Base-by-base conservation (phyloP, 345 rosid species). In the Psidium guajava region DNA sequence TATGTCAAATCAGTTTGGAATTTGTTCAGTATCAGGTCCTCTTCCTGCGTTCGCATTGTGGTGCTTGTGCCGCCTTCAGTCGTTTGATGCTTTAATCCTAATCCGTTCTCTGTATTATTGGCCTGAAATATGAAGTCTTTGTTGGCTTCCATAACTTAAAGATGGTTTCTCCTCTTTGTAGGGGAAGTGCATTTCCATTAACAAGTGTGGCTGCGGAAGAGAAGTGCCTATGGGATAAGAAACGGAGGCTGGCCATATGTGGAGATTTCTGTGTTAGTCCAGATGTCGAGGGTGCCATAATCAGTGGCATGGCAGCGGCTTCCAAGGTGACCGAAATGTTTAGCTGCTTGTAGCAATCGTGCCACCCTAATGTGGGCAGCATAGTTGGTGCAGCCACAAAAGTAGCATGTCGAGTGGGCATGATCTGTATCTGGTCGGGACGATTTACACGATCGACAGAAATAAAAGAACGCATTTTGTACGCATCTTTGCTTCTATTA, bases 171-270 rank as follows among this genome's bases (percentile, higher is more conserved):
- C 22, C 42, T 27, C 21, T 22, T 83, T 84, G 20, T 64, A 95
- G 97, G 99, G 99, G 97, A 85, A 93, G 99, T 88, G 98, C 99
- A 54, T 96, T 96, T 86, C 99, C 99, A 81, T 93, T 91, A n/a
- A 85, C 87, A 47, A 92, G 94, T 87, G 87, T 94, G 85, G 98
- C 95, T 6, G 82, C 85, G 50, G 95, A 93, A 86, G 98, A 95
- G 88, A 94, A 87, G 85, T 96, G 97, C 87, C 86, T 95, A 16
- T 94, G 98, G 99, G 90, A 92, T 58, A 69, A 84, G 84, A 85
- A 88, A 81, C 91, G 84, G 92, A 96, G 89, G 85, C 85, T 94
- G 51, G 95, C 94, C 7, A 85, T 96, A 51, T 94, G 98, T 88
- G 98, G 97, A 88, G 98, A 96, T 89, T 96, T 95, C 91, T 95